Conservation (phyloP, 495 filamentous ascomycete species). For the Podospora pseudocomata region DNA sequence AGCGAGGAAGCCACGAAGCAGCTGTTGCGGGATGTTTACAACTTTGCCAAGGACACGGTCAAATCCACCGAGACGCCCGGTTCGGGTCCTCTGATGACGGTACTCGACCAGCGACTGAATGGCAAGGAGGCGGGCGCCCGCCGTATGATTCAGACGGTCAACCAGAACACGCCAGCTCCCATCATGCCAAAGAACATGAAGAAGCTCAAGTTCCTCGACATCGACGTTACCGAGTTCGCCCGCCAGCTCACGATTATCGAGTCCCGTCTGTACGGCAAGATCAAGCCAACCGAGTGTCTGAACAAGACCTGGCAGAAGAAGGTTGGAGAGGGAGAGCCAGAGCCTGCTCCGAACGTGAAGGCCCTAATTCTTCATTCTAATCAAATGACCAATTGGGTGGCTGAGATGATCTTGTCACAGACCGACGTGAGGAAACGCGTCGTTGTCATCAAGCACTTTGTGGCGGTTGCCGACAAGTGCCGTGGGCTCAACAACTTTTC, state of each 20-base stretch:
- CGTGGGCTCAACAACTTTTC: slow-evolving; percentile 93
- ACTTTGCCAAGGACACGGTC: slow-evolving; percentile 87
- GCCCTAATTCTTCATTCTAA: slow-evolving; percentile 96
- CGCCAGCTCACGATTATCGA: slow-evolving; percentile 96
- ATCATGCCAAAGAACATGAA: slow-evolving; percentile 99
- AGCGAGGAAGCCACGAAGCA: slow-evolving; percentile 80
- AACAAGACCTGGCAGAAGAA: slow-evolving; percentile 99
- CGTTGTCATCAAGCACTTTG: slow-evolving; percentile 97
- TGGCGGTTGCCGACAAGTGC: slow-evolving; percentile 97
- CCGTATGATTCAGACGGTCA: slow-evolving; percentile 79
- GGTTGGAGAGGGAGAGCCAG: slow-evolving; percentile 71
- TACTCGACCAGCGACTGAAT: slow-evolving; percentile 79
- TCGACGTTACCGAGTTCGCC: slow-evolving; percentile 92
- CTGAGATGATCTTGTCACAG: slow-evolving; percentile 98
- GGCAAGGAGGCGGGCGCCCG: slow-evolving; percentile 87
- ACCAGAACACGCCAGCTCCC: slow-evolving; percentile 70
- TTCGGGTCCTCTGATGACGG: slow-evolving; percentile 70
- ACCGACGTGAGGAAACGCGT: slow-evolving; percentile 91
- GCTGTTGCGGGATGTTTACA: slow-evolving; percentile 80
- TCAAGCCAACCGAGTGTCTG: slow-evolving; percentile 90
- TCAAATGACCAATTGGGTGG: slow-evolving; percentile 98
- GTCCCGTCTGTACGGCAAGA: slow-evolving; percentile 88
- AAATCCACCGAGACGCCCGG: slow-evolving; percentile 90
- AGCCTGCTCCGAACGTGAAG: slow-evolving; percentile 92
- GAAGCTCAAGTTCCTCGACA: slow-evolving; percentile 97